Evolutionary conservation across 768 basidiomycete genomes (phyloP).

Genomic region (Serendipita sp.): DNA sequence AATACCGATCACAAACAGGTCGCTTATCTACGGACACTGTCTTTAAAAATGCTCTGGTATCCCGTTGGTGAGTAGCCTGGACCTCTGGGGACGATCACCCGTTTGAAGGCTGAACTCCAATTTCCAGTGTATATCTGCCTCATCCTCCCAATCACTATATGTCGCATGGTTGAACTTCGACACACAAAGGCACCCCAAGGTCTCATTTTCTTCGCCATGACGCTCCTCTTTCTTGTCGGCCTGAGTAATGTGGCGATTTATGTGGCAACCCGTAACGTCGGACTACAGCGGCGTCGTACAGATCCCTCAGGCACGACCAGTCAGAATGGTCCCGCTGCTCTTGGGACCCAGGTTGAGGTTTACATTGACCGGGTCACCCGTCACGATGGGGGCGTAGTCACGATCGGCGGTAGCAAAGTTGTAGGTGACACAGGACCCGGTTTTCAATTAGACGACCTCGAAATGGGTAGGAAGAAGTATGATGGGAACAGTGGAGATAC

Average conservation of each 20-base stretch:
- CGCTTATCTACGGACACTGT: neutral
- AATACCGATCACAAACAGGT: constrained; percentile 3
- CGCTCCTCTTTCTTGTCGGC: constrained; percentile 1
- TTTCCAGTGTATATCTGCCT: constrained; percentile 2
- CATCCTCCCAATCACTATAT: neutral
- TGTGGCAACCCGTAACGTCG: neutral
- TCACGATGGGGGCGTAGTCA: neutral
- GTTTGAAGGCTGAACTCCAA: neutral
- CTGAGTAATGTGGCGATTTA: constrained; percentile 2
- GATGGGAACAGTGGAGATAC: neutral
- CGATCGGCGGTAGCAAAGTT: neutral
- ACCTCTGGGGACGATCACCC: neutral
- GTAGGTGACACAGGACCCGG: neutral
- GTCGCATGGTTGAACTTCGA: neutral
- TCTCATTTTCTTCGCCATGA: neutral
- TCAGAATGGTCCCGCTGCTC: neutral
- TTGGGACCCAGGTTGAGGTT: neutral
- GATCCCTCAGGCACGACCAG: neutral
- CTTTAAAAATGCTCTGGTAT: constrained; percentile 4
- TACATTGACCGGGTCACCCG: neutral
- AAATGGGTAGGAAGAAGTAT: neutral
- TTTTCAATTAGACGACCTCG: neutral
- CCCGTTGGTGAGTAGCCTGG: neutral
- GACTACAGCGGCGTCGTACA: neutral
- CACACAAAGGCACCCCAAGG: neutral